Conservation (phyloP, 805 yeast genomes). For the Barnettozyma siamensis region DNA sequence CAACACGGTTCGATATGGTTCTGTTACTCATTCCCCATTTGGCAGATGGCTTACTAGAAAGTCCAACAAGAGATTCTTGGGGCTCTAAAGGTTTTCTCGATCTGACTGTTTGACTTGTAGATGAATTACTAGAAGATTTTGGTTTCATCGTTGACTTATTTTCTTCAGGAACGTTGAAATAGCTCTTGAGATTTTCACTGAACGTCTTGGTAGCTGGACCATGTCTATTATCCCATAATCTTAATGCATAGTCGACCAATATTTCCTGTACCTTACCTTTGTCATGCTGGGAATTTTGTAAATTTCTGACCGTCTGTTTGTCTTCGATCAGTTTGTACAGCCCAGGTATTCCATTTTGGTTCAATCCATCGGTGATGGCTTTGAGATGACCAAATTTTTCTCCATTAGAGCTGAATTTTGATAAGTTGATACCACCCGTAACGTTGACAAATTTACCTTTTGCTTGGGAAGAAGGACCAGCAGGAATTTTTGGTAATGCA, state of each 20-base stretch:
- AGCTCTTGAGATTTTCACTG: slow-evolving; percentile 2
- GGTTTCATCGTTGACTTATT: neutral
- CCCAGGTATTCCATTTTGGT: neutral
- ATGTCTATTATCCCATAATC: neutral
- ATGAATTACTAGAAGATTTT: too few relatives aligned
- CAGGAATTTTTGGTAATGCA: slow-evolving; percentile 1
- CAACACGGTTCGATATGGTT: neutral
- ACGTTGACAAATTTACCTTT: slow-evolving; percentile 7
- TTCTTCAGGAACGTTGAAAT: neutral
- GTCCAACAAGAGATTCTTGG: slow-evolving; percentile 8
- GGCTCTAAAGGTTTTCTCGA: slow-evolving; percentile 8
- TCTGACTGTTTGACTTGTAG: neutral
- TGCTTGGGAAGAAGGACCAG: slow-evolving; percentile 4
- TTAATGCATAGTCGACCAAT: slow-evolving; percentile 2
- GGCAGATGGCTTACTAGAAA: neutral
- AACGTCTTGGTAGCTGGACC: slow-evolving; percentile 1
- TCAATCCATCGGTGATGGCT: neutral
- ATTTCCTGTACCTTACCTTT: neutral
- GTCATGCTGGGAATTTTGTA: neutral
- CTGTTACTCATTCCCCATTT: slow-evolving; percentile 10
- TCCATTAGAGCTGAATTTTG: neutral
- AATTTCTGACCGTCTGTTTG: neutral
- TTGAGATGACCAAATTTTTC: neutral
- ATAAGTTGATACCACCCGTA: neutral
- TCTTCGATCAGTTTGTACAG: slow-evolving; percentile 1